Evolutionary conservation across 305 asterid species (phyloP), one percentile per base, ranked within the genome.

Genomic region (Rubia balearica): DNA sequence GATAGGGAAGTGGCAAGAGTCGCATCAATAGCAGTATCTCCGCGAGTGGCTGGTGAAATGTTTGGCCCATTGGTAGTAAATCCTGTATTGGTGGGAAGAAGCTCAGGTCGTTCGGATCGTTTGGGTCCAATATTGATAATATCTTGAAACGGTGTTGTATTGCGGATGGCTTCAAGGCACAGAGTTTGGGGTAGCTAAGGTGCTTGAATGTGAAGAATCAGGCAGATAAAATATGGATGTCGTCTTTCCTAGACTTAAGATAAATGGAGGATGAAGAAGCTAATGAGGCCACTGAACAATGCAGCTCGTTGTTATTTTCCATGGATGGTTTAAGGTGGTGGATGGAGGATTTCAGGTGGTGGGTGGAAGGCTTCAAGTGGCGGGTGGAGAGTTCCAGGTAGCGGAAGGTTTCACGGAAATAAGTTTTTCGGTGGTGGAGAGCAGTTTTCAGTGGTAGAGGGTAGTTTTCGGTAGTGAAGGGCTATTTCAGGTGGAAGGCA

Each of bases 181-280:
- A 92, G 1, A 85, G 65, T 56, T 82, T 76, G 3, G 97, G 96
- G 68, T 83, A 90, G 49, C 86, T 82, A 43, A 88, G 77, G 30
- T 96, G 97, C 78, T 84, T 86, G 84, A 92, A 90, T 41, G 98
- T 85, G 88, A 92, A 87, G 59, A 86, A 86, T n/a, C 98, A 97
- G 2, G 98, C 96, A 0, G 97, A 90, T 75, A 87, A 90, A 73
- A 92, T 79, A 66, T 83, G 96, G 5, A 79, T 81, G 24, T 91
- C 95, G 8, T 83, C 76, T 57, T 79, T 87, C 65, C 79, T 87
- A 0, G 90, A 79, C 75, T 85, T 85, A 69, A 87, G 82, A 71
- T 74, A 81, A 21, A 90, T 64, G 5, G 70, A 70, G 41, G 97
- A 82, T 36, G 97, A 81, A 16, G 89, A 65, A 13, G 96, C 90